Percentiles rank a stretch among this genome's conserved stretches.
phyloP scores from a whole-genome alignment of 306 rosid genomes.

The Quercus dentata region DNA sequence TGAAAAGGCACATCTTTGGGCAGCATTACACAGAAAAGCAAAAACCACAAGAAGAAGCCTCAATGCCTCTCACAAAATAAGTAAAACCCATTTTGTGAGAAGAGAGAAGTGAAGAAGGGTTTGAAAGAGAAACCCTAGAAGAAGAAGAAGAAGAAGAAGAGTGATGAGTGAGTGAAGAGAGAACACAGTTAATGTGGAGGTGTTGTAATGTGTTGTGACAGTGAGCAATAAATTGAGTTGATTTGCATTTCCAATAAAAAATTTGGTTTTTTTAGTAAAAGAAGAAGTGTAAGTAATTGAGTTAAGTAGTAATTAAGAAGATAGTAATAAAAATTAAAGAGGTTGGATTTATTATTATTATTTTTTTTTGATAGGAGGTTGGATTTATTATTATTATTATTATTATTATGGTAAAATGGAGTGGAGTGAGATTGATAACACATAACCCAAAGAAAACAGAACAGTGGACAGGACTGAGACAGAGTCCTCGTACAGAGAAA shows the following conservation, averaged over 20 bases:
- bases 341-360: no score
- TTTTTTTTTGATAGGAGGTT: no score
- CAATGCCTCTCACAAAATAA: neutral
- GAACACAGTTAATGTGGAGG: neutral
- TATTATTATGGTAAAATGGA: no score
- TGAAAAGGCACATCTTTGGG: neutral
- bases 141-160: slow-evolving; percentile 1
- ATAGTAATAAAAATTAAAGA: no score
- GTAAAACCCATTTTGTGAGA: neutral
- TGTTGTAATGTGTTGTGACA: slow-evolving; percentile 23
- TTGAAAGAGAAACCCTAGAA: slow-evolving; percentile 30
- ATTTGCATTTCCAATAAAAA: slow-evolving; percentile 34
- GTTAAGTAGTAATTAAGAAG: neutral
- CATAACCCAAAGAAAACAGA: no score
- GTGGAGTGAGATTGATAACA: no score
- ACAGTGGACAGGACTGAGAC: no score
- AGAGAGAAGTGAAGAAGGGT: neutral
- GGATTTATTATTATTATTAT: no score
- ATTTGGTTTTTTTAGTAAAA: neutral
- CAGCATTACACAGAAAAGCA: neutral
- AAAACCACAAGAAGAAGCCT: neutral
- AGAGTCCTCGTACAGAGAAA: no score
- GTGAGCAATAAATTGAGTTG: slow-evolving; percentile 20
- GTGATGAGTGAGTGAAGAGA: neutral
- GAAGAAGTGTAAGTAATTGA: neutral